Conservation (phyloP, 1,284 basidiomycete species). For the Trametes pubescens region DNA sequence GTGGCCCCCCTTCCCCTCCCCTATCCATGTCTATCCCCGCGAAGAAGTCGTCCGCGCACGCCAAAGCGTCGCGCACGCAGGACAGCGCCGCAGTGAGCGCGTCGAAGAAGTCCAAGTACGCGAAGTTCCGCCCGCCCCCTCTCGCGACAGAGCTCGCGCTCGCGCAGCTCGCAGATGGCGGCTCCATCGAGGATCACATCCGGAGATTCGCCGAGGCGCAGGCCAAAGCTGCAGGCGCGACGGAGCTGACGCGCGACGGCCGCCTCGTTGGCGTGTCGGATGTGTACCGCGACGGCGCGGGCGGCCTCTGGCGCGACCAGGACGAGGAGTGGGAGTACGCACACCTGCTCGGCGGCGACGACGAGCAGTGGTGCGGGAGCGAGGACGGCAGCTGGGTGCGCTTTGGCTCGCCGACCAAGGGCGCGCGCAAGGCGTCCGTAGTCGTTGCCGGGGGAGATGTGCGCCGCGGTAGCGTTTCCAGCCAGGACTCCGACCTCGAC, state of each 20-base stretch:
- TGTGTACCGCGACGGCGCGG: conserved; percentile 64
- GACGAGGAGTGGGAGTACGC: conserved; percentile 75
- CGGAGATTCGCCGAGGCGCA: conserved; percentile 62
- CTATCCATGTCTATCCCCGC: conserved; percentile 7
- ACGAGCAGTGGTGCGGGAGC: conserved; percentile 32
- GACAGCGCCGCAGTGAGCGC: conserved; percentile 33
- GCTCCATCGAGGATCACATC: conserved; percentile 63
- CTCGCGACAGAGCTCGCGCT: conserved; percentile 69
- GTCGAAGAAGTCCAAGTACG: conserved; percentile 55
- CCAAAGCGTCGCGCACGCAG: conserved; percentile 32
- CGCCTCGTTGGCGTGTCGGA: conserved; percentile 52
- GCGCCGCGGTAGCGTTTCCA: conserved; percentile 56
- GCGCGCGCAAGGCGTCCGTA: conserved; percentile 19
- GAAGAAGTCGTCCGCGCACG: conserved; percentile 27
- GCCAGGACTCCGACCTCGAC: conserved; percentile 61
- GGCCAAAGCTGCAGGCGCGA: conserved; percentile 51
- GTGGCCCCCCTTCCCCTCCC: conserved; percentile 26
- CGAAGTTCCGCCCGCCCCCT: conserved; percentile 53
- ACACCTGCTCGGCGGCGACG: conserved; percentile 56
- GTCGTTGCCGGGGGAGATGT: conserved; percentile 40
- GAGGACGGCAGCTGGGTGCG: conserved; percentile 42
- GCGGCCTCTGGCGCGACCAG: conserved; percentile 73
- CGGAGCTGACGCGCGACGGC: conserved; percentile 36
- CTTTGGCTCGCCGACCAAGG: conserved; percentile 37
- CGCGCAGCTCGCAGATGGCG: conserved; percentile 73